Evolutionary conservation across 768 basidiomycete species (phyloP), one percentile per base, ranked within the genome.

Genomic region (Mycena latifolia): DNA sequence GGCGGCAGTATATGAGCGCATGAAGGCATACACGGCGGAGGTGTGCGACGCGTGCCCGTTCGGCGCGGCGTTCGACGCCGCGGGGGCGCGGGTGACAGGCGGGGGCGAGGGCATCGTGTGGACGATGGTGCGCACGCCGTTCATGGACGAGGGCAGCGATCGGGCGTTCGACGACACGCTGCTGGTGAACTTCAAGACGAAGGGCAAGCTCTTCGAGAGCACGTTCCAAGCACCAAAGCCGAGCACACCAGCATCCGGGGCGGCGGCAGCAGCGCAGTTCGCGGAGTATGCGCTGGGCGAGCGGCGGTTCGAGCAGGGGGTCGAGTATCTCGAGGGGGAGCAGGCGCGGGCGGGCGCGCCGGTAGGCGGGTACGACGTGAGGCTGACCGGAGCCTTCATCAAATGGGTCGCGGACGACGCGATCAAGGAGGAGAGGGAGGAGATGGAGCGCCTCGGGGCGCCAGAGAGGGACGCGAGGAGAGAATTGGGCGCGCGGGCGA

Each of bases 171-270:
- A 67, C 31, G 56, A 64, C 41, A 61, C 61, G 2, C 2, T 66
- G 11, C 62, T 72, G 39, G 61, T 37, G 43, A 72, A 72, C 35
- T 72, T 69, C 65, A 72, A 72, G 61, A 72, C 71, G 4, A 72
- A 72, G 48, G 61, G 61, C 12, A 69, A 69, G 47, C 37, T 50
- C 31, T 70, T 70, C 41, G n/a, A n/a, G n/a, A 9, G 37, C 29
- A 62, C 62, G 6, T 67, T 63, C 27, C 52, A 55, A n/a, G 31
- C 31, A 5, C 5, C 11, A 5, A 33, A 33, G 11, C 6, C 31
- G 11, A 6, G 6, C 5, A 11, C 11, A 6, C 31, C 31, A 33
- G 31, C 31, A 11, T 5, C 31, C 5, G 11, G 6, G 31, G 31
- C 6, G 15, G 48, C 22, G 22, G 43, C 51, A 3, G 55, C 45